Evolutionary conservation across 805 yeast genomes (phyloP).

Genomic region (Lipomyces yamanashiensis): DNA sequence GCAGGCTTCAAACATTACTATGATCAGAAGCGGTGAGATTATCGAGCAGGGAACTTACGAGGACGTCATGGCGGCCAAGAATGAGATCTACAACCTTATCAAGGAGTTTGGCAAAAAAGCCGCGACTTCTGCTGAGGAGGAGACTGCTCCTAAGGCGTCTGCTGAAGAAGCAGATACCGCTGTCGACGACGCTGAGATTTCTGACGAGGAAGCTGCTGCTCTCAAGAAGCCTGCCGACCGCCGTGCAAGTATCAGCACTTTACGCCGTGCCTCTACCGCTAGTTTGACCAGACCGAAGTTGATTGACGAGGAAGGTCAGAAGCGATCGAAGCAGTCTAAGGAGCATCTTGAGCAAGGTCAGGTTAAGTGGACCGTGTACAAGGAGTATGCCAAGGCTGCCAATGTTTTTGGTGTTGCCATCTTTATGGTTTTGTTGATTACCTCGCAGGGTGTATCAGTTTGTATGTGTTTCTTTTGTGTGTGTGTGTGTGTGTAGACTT

Average conservation of each 20-base stretch:
- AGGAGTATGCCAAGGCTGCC: constrained; percentile 86
- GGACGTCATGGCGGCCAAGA: constrained; percentile 37
- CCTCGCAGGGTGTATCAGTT: constrained; percentile 39
- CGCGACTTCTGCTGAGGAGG: constrained; percentile 24
- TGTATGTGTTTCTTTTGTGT: constrained; percentile 54
- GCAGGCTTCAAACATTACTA: constrained; percentile 69
- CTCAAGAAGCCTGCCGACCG: constrained; percentile 14
- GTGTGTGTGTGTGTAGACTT: constrained; percentile 55
- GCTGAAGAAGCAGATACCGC: constrained; percentile 14
- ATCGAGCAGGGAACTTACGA: constrained; percentile 46
- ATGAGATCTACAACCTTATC: constrained; percentile 36
- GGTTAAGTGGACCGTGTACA: constrained; percentile 86
- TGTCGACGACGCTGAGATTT: constrained; percentile 20
- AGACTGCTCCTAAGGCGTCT: neutral
- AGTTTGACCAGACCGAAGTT: constrained; percentile 51
- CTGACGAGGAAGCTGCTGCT: constrained; percentile 27
- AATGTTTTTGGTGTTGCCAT: constrained; percentile 67
- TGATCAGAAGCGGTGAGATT: constrained; percentile 60
- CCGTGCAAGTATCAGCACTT: constrained; percentile 39
- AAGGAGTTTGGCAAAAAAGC: constrained; percentile 39
- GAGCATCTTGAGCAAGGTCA: constrained; percentile 93
- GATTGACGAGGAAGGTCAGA: constrained; percentile 37
- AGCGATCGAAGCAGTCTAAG: constrained; percentile 45
- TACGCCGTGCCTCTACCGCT: constrained; percentile 68
- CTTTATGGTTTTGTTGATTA: constrained; percentile 57